Conservation (phyloP, 805 yeast species). For the Yamadazyma laniorum region DNA sequence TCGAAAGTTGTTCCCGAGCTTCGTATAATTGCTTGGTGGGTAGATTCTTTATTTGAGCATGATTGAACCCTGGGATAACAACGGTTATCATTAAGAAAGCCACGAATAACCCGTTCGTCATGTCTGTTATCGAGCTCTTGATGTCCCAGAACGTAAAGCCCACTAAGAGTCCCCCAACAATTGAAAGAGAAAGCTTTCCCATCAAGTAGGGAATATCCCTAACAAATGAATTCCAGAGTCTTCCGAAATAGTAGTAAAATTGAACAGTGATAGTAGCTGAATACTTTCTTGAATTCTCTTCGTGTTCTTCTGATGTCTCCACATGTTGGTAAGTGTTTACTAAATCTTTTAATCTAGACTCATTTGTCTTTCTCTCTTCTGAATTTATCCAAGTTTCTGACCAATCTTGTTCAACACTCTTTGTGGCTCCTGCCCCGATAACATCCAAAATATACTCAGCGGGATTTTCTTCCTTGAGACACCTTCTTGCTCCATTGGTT, state of each 20-base stretch:
- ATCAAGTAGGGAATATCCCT: conserved; percentile 25
- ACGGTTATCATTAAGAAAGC: conserved; percentile 42
- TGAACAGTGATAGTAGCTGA: conserved; percentile 28
- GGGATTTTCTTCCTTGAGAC: conserved; percentile 38
- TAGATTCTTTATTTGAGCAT: conserved; percentile 41
- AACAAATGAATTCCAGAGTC: conserved; percentile 57
- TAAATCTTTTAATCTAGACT: conserved; percentile 55
- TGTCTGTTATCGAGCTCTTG: conserved; percentile 47
- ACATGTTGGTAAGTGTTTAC: conserved; percentile 1
- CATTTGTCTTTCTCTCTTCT: conserved; percentile 45
- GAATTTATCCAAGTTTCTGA: conserved; percentile 76
- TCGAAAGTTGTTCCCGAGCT: conserved; percentile 43
- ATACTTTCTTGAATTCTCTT: conserved; percentile 21
- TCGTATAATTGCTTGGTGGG: conserved; percentile 43
- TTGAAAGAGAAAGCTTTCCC: conserved; percentile 56
- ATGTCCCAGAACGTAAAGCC: conserved; percentile 74
- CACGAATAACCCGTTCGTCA: conserved; percentile 63
- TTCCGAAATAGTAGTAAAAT: conserved; percentile 44
- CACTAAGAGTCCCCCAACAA: conserved; percentile 55
- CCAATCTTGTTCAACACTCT: conserved; percentile 66
- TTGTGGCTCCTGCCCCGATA: conserved; percentile 79
- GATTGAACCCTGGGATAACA: conserved; percentile 36
- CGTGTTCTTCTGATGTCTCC: conserved; percentile 35
- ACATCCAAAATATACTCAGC: conserved; percentile 87
- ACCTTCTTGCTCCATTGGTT: conserved; percentile 57